These are phyloP conservation scores for Malus hybrid DNA, from an alignment of 331 rosid genomes.

Conservation along the genomic window DNA sequence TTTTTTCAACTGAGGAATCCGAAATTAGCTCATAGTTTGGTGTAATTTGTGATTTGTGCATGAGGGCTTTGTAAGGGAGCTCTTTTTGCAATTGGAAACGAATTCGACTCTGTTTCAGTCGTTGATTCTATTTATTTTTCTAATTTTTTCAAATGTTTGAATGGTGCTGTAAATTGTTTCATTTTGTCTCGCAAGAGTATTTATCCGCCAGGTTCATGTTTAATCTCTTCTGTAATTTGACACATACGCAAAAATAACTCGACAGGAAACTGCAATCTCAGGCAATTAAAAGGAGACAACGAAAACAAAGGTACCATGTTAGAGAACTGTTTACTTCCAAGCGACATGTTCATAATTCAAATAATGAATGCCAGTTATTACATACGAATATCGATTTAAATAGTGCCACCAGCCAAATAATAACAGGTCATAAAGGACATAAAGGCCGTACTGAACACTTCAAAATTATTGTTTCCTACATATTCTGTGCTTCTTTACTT, in stretches of 20 bases:
- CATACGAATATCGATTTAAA: conserved; percentile 5
- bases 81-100: conserved; percentile 18
- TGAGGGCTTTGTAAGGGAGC: background rate
- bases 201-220: background rate
- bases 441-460: background rate
- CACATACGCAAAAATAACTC: background rate
- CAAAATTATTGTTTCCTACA: background rate
- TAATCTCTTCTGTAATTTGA: background rate
- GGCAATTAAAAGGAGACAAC: background rate
- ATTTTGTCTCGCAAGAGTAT: background rate
- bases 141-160: background rate
- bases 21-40: conserved; percentile 8
- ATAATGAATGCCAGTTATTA: background rate
- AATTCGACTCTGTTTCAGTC: background rate
- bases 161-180: background rate
- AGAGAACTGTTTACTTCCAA: background rate
- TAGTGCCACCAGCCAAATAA: conserved; percentile 16
- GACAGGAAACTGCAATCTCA: background rate
- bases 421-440: background rate
- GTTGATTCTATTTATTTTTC: background rate
- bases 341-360: background rate
- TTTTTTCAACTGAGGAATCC: conserved; percentile 8
- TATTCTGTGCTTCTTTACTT: conserved; percentile 2
- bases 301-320: too few species aligned
- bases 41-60: conserved; percentile 3